Percentiles rank a stretch among this genome's conserved stretches.
Evolutionary conservation across 805 yeast species (phyloP).

Genomic region (Tetrapisispora pingtungensis): DNA sequence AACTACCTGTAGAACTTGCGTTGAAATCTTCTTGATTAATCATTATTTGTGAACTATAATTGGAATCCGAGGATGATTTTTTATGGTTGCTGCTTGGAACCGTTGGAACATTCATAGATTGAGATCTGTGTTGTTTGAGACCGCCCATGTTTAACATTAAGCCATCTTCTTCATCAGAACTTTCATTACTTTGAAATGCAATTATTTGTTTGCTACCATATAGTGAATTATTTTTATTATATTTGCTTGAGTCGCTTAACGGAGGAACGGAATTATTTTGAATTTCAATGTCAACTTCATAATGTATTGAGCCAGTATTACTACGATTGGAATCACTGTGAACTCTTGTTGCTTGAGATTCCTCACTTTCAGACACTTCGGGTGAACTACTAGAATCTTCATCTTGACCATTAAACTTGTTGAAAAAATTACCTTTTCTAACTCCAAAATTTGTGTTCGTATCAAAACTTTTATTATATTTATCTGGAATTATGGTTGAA

Average conservation of each 20-base stretch:
- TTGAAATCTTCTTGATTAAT: neutral
- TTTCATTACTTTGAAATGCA: slow-evolving; percentile 2
- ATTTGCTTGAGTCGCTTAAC: slow-evolving; percentile 12
- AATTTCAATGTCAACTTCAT: slow-evolving; percentile 27
- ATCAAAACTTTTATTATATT: neutral
- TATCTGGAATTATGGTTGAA: neutral
- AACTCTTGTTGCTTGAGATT: slow-evolving; percentile 3
- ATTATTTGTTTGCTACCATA: slow-evolving; percentile 2
- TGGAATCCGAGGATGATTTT: neutral
- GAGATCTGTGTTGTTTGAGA: slow-evolving; percentile 5
- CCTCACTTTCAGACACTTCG: slow-evolving; percentile 7
- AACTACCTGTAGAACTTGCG: neutral
- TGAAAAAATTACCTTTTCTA: slow-evolving; percentile 9
- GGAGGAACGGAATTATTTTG: slow-evolving; percentile 19
- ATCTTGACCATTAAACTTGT: slow-evolving; percentile 11
- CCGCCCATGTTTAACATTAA: slow-evolving; percentile 15
- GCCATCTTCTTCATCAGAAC: slow-evolving; percentile 12
- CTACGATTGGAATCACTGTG: slow-evolving; percentile 1
- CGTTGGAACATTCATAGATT: neutral
- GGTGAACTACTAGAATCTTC: slow-evolving; percentile 7
- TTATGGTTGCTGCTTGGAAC: neutral
- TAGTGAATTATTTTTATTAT: slow-evolving; percentile 6
- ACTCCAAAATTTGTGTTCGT: neutral
- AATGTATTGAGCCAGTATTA: slow-evolving; percentile 22
- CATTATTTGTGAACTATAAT: neutral